Base-by-base conservation (phyloP, 1,139 yeast genomes). In the Oligophagozyma castellii region DNA sequence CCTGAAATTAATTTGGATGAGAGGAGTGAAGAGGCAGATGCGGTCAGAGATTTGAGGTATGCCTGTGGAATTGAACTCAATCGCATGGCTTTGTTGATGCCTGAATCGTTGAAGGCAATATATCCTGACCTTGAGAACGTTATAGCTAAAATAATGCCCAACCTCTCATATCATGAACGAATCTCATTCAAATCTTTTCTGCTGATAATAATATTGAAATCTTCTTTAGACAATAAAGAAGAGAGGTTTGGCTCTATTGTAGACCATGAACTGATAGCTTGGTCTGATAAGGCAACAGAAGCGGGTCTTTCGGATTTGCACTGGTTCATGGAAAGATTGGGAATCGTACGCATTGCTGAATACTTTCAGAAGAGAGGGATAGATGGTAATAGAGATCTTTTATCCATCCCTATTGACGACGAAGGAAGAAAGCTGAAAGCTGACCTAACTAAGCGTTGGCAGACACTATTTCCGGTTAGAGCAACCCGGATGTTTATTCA, bases 311-410 rank as follows among this genome's bases (percentile, higher is more conserved):
- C 75, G 52, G 93, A 89, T 46, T 62, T 92, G 29, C 94, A 83
- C 39, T 86, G 96, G 95, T 92, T 92, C 44, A 86, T 89, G 95
- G 96, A 86, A 54, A 68, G 96, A 44, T 67, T 92, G 33, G 98
- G 98, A 3, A 81, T 92, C 30, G 96, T 84, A 3, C 74, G 74
- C 50, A 89, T 92, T 46, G 94, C 95, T 0, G 78, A 79, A 33
- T 92, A 92, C 48, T 86, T 92, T 55, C 75, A 76, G 39, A 67
- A 71, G 11, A 65, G 96, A 40, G 83, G 81, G 5, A 89, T 86
- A 16, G 67, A 80, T 1, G 83, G 86, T 2, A 58, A 64, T 16
- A 77, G 94, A 1, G 73, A 86, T 50, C 57, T 92, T 32, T 55
- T 86, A 30, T 69, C 72, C 29, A 78, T 92, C 0, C 66, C 70